Evolutionary conservation across 2,329 filamentous ascomycete genomes (phyloP).

Genomic region (Colletotrichum sojae): DNA sequence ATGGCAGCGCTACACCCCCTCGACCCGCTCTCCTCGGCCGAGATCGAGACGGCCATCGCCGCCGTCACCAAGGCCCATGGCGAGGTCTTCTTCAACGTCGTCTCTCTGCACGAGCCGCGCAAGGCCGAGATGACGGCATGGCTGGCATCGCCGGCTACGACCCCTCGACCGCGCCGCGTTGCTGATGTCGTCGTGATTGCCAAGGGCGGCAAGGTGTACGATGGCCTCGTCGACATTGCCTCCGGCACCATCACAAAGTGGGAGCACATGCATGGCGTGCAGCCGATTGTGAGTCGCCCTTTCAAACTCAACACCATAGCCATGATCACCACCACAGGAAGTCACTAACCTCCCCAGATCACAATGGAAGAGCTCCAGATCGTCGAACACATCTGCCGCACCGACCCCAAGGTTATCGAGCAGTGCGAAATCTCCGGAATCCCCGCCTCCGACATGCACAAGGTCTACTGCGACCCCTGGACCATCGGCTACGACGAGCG

Average conservation of each 20-base stretch:
- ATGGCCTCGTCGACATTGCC: slow-evolving; percentile 83
- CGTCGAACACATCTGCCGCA: slow-evolving; percentile 82
- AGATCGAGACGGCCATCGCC: slow-evolving; percentile 80
- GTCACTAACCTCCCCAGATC: slow-evolving; percentile 65
- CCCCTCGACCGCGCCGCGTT: slow-evolving; percentile 76
- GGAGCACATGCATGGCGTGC: slow-evolving; percentile 81
- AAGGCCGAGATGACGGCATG: slow-evolving; percentile 88
- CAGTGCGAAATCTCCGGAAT: slow-evolving; percentile 90
- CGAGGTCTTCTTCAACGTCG: slow-evolving; percentile 86
- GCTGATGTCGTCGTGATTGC: slow-evolving; percentile 90
- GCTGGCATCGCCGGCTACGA: slow-evolving; percentile 75
- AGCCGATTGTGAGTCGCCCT: slow-evolving; percentile 76
- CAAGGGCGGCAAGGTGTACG: slow-evolving; percentile 83
- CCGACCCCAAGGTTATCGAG: slow-evolving; percentile 89
- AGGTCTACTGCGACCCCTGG: slow-evolving; percentile 97
- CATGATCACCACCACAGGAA: not conserved
- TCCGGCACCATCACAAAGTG: slow-evolving; percentile 78
- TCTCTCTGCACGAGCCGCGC: slow-evolving; percentile 86
- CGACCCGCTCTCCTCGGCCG: slow-evolving; percentile 79
- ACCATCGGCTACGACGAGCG: slow-evolving; percentile 95
- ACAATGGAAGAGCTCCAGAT: slow-evolving; percentile 91
- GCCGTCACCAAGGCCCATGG: slow-evolving; percentile 79
- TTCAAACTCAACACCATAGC: too few relatives aligned
- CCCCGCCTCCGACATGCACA: slow-evolving; percentile 87
- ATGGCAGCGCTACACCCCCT: slow-evolving; percentile 71